Conservation (phyloP, 192 early-diverging fungal genomes). For the Funneliformis geosporum region DNA sequence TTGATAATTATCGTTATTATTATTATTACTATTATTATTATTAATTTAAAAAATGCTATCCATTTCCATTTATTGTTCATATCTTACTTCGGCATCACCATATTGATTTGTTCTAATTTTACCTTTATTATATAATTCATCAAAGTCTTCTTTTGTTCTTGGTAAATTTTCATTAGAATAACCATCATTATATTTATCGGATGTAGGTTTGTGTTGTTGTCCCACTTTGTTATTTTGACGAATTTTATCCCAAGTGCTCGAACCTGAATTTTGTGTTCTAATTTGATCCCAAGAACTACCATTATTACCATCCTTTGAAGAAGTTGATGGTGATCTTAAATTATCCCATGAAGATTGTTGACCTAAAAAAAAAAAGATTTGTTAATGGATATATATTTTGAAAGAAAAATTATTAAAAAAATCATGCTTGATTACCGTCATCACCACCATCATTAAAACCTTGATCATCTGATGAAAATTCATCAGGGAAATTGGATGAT, state of each 20-base stretch:
- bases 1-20: too few relatives aligned
- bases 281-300: slow-evolving; percentile 4
- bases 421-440: not conserved
- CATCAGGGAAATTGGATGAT: not conserved
- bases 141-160: slow-evolving; percentile 22
- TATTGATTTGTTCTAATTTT: slow-evolving; percentile 19
- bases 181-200: too few relatives aligned
- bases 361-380: not conserved
- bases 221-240: not conserved
- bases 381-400: too few relatives aligned
- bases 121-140: not conserved
- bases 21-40: too few relatives aligned
- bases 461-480: not conserved
- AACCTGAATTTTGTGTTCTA: not conserved
- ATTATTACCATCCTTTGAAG: not conserved
- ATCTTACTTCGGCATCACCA: not conserved
- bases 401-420: too few relatives aligned
- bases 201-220: not conserved
- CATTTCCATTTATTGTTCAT: too few relatives aligned
- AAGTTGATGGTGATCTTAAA: not conserved
- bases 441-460: not conserved
- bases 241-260: slow-evolving; percentile 6
- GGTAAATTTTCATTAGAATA: not conserved
- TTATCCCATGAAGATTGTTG: not conserved
- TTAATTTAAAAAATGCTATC: too few relatives aligned